phyloP scores from a whole-genome alignment of 257 asterid genomes.

The Nicotiana obtusifolia region DNA sequence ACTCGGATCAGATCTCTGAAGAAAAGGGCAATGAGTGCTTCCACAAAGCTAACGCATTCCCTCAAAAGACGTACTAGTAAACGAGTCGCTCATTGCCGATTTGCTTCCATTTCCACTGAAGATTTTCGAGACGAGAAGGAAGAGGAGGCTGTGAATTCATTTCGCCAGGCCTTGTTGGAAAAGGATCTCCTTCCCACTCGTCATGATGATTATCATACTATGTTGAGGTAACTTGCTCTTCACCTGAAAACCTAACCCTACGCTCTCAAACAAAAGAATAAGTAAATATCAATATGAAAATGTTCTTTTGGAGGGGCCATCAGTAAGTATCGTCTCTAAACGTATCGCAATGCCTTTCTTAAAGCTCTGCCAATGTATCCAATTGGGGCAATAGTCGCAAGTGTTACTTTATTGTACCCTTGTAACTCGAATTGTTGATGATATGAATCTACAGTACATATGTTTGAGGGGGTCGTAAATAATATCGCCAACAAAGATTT shows the following conservation, averaged over 20 bases:
- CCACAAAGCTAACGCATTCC: constrained; percentile 30
- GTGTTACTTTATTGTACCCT: background rate
- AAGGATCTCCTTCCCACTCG: constrained; percentile 66
- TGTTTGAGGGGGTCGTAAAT: background rate
- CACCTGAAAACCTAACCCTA: background rate
- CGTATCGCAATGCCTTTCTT: background rate
- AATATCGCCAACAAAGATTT: background rate
- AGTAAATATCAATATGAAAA: background rate
- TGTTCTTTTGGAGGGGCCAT: background rate
- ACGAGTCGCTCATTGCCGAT: constrained; percentile 58
- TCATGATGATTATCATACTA: constrained; percentile 82
- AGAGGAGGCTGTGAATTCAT: constrained; percentile 58
- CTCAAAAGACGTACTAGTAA: constrained; percentile 34
- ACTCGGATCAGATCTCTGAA: constrained; percentile 35
- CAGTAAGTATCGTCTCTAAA: background rate
- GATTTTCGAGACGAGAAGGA: constrained; percentile 76
- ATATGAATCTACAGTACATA: background rate
- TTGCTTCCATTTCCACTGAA: constrained; percentile 65
- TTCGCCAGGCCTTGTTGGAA: constrained; percentile 61
- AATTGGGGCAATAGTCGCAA: background rate
- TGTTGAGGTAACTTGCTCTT: constrained; percentile 56
- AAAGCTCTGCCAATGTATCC: background rate
- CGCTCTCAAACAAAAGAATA: background rate
- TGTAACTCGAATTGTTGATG: background rate
- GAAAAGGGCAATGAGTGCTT: constrained; percentile 38